A percentile compares a stretch with the other conserved stretches of the same genome.
phyloP scores from a whole-genome alignment of 345 rosid species.

The Isatis tinctoria region DNA sequence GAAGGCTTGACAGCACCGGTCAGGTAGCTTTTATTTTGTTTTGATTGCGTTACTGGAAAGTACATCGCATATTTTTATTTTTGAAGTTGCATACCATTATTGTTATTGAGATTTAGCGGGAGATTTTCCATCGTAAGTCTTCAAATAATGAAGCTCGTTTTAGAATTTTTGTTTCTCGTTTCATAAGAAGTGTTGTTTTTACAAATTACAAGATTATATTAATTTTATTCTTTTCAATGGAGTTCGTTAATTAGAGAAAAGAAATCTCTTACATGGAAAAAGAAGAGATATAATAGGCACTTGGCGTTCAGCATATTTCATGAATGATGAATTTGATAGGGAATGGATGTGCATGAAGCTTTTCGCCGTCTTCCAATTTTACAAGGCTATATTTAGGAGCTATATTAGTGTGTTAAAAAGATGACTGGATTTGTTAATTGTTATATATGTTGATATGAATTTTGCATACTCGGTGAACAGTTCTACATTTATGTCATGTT shows the following conservation, averaged over 20 bases:
- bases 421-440: not conserved
- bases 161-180: not conserved
- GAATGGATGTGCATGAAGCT: not conserved
- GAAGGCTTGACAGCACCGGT: constrained; percentile 80
- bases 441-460: not conserved
- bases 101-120: not conserved
- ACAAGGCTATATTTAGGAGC: not conserved
- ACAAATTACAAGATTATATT: not conserved
- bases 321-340: not conserved
- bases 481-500: not conserved
- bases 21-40: constrained; percentile 77
- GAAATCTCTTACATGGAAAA: not conserved
- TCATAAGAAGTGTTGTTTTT: not conserved
- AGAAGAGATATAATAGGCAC: too few species aligned
- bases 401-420: not conserved
- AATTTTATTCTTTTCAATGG: not conserved
- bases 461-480: not conserved
- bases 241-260: not conserved
- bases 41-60: not conserved
- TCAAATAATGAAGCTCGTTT: not conserved
- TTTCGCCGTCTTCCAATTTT: not conserved
- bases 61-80: not conserved
- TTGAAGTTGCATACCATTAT: not conserved
- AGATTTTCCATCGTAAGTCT: not conserved
- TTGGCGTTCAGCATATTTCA: not conserved